These are phyloP conservation scores for Artemisia tridentata DNA, from an alignment of 129 eudicot genomes.

Conservation along the genomic window DNA sequence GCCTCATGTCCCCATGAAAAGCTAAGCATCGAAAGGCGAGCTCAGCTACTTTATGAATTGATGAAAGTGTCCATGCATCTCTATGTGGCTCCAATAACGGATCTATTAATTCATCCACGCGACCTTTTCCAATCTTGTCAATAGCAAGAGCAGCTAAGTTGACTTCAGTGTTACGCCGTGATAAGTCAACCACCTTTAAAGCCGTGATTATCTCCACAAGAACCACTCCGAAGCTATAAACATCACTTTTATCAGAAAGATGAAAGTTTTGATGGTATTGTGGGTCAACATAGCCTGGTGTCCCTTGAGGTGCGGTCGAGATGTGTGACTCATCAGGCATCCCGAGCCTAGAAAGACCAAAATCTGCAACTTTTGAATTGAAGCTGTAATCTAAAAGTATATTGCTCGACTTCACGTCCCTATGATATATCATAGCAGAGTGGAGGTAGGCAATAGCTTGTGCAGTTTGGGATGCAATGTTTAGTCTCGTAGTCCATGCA, in stretches of 20 bases:
- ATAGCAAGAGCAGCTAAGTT: conserved; percentile 86
- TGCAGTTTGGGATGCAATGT: conserved; percentile 83
- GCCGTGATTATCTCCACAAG: conserved; percentile 87
- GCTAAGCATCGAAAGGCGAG: conserved; percentile 95
- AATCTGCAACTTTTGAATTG: conserved; percentile 88
- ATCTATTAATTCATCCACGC: conserved; percentile 74
- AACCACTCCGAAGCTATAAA: conserved; percentile 92
- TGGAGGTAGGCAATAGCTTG: conserved; percentile 90
- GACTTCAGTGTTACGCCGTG: conserved; percentile 66
- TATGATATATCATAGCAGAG: conserved; percentile 71
- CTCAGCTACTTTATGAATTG: conserved; percentile 86
- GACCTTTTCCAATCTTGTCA: conserved; percentile 77
- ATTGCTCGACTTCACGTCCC: conserved; percentile 93
- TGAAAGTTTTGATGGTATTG: conserved; percentile 92
- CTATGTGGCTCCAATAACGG: conserved; percentile 71
- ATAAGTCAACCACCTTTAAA: conserved; percentile 83
- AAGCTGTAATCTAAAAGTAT: conserved; percentile 70
- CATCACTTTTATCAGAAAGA: conserved; percentile 94
- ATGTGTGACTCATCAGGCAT: conserved; percentile 79
- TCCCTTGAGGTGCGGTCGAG: conserved; percentile 97
- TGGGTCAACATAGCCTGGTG: conserved; percentile 97
- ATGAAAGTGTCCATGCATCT: conserved; percentile 81
- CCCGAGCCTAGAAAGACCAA: conserved; percentile 92
- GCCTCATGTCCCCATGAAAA: conserved; percentile 89
- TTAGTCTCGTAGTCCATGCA: conserved; percentile 80